Percentiles rank a stretch among this genome's conserved stretches.
These are phyloP conservation scores for Termitomyces sp. DNA, from an alignment of 1,284 basidiomycete species.

Conservation along the genomic window DNA sequence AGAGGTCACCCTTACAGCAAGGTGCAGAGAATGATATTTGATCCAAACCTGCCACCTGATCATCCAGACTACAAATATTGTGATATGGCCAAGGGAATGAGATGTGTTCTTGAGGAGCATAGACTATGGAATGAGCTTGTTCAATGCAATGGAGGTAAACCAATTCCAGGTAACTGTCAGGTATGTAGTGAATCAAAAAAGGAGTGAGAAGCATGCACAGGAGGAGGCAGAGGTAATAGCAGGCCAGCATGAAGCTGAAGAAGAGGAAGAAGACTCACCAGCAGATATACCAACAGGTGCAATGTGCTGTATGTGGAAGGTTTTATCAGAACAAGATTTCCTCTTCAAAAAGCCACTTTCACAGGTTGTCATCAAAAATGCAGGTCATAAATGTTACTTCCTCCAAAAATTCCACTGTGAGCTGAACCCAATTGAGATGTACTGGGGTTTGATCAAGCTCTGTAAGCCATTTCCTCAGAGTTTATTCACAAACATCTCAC, in stretches of 20 bases:
- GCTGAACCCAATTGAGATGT: neutral
- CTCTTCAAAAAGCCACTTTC: neutral
- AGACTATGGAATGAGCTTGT: neutral
- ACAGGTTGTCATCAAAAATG: neutral
- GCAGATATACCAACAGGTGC: neutral
- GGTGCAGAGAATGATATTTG: slow-evolving; percentile 8
- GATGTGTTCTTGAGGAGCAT: neutral
- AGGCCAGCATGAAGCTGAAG: neutral
- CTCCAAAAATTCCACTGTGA: neutral
- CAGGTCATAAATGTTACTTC: neutral
- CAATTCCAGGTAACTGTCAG: neutral
- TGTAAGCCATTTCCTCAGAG: neutral
- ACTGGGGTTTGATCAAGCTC: neutral
- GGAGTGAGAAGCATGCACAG: neutral
- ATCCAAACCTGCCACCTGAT: slow-evolving; percentile 1
- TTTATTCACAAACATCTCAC: neutral
- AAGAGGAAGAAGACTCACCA: neutral
- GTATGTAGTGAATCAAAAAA: neutral
- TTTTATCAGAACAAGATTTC: neutral
- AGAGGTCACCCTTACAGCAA: too few relatives aligned
- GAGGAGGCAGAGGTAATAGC: neutral
- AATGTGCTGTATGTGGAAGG: neutral
- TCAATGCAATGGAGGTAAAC: neutral
- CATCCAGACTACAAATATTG: slow-evolving; percentile 9
- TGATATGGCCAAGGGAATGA: neutral